Base-by-base conservation (phyloP, 2,329 filamentous ascomycete genomes). In the Septoria petroselini region DNA sequence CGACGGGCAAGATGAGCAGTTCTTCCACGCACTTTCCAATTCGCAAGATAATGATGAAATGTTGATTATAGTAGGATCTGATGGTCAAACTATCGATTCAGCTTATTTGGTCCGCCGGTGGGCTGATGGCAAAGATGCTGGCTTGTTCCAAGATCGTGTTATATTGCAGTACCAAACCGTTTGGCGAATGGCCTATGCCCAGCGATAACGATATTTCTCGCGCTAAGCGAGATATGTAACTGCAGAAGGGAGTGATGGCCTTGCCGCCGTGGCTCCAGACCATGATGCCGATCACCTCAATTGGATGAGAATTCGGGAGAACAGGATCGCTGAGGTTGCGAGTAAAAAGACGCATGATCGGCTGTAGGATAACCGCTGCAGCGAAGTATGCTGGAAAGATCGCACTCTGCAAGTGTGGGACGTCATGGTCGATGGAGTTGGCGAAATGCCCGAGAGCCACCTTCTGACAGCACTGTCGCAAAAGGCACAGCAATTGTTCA, bases 391-490 rank as follows among this genome's bases (percentile, higher is more conserved):
- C 18, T 67, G 69, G 42, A 79, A 83, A 58, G 74, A 83, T 2
- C 61, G 1, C 82, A 79, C 59, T 15, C 23, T 41, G 12, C 56
- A 57, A 8, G 58, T 54, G 3, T n/a, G n/a, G n/a, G 53, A 62
- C 18, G 30, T 64, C 4, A 14, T 65, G 8, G 58, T 63, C 33
- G 83, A 87, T 62, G 84, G 87, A 59, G 84, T 83, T 1, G 55
- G 37, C 8, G 37, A 39, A 21, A 79, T 87, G 0, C 70, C 86
- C 34, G 84, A 87, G 62, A 73, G 79, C 0, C 82, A 86, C 50
- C 69, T 79, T 3, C 62, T 86, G 1, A 79, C 80, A 0, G 75
- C 82, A 0, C 62, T 86, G 3, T 68, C 83, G 0, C 81, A 82
- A 0, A 74, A 74, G 0, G 65, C 84, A 0, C 74, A 85, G 60